Evolutionary conservation across 2,329 filamentous ascomycete species (phyloP).

Genomic region (Mariannaea elegans): DNA sequence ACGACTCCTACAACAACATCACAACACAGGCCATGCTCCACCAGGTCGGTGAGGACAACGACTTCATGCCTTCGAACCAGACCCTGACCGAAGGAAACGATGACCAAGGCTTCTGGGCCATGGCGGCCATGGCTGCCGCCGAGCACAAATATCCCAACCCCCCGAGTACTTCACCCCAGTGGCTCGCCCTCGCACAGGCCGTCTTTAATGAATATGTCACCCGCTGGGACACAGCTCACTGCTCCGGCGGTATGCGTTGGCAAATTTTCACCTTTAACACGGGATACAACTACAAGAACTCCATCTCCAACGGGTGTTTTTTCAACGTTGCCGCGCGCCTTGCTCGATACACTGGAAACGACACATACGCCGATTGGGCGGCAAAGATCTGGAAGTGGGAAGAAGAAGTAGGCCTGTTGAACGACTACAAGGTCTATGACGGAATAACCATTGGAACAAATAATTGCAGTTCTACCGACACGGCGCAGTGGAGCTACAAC

Average conservation of each 20-base stretch:
- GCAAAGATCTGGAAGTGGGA: slow-evolving; percentile 76
- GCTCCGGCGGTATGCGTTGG: slow-evolving; percentile 82
- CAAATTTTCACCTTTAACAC: slow-evolving; percentile 83
- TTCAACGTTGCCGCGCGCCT: slow-evolving; percentile 77
- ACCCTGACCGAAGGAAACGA: slow-evolving; percentile 73
- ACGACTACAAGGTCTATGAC: slow-evolving; percentile 64
- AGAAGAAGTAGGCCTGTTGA: slow-evolving; percentile 63
- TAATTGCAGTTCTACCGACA: slow-evolving; percentile 61
- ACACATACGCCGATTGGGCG: slow-evolving; percentile 82
- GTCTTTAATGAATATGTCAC: slow-evolving; percentile 81
- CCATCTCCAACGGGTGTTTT: slow-evolving; percentile 74
- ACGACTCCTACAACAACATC: slow-evolving; percentile 69
- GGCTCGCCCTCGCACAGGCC: slow-evolving; percentile 79
- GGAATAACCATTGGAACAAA: slow-evolving; percentile 50
- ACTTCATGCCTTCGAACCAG: slow-evolving; percentile 75
- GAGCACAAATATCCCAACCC: slow-evolving; percentile 80
- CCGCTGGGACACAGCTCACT: slow-evolving; percentile 73
- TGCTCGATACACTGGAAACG: slow-evolving; percentile 80
- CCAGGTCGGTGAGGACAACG: slow-evolving; percentile 65
- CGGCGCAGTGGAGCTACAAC: slow-evolving; percentile 75
- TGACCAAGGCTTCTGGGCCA: slow-evolving; percentile 86
- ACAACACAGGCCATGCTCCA: slow-evolving; percentile 67
- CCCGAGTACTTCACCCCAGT: slow-evolving; percentile 69
- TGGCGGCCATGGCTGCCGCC: slow-evolving; percentile 80
- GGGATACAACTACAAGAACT: slow-evolving; percentile 75